These are phyloP conservation scores for Pelargonium myrrhifolium DNA, from an alignment of 441 rosid species.

Conservation along the genomic window DNA sequence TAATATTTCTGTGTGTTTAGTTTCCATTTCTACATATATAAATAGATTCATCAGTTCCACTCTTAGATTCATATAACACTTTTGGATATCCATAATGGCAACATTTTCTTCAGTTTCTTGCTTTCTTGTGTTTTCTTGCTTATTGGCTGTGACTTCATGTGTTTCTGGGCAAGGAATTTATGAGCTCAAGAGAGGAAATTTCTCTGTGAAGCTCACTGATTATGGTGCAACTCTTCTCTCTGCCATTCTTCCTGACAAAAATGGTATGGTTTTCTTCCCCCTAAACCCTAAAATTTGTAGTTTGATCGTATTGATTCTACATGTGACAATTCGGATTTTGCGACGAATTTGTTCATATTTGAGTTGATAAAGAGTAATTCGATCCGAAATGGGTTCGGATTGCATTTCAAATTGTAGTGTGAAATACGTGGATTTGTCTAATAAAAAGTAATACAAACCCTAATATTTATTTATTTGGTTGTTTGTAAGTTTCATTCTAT, in stretches of 20 bases:
- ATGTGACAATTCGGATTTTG: too few species aligned
- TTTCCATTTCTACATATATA: not conserved
- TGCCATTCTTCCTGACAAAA: conserved; percentile 46
- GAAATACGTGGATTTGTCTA: too few species aligned
- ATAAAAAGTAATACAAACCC: too few species aligned
- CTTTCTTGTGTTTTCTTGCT: not conserved
- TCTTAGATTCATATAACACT: not conserved
- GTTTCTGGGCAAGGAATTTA: conserved; percentile 16
- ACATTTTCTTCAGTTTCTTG: not conserved
- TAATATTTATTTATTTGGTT: too few species aligned
- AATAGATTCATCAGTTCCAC: not conserved
- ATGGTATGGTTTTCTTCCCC: conserved; percentile 30
- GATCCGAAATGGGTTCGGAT: too few species aligned
- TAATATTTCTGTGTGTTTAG: not conserved
- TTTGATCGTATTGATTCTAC: too few species aligned
- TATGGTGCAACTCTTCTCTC: conserved; percentile 77
- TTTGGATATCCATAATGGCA: not conserved
- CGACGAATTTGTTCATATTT: too few species aligned
- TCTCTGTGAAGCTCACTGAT: conserved; percentile 52
- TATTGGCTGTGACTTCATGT: not conserved
- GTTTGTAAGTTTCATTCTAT: too few species aligned
- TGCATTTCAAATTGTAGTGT: too few species aligned
- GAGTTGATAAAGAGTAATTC: too few species aligned
- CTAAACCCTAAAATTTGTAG: not conserved
- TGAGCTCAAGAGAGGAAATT: conserved; percentile 42